Evolutionary conservation across 371 early-diverging fungal genomes (phyloP).

Genomic region (Mortierella polycephala): DNA sequence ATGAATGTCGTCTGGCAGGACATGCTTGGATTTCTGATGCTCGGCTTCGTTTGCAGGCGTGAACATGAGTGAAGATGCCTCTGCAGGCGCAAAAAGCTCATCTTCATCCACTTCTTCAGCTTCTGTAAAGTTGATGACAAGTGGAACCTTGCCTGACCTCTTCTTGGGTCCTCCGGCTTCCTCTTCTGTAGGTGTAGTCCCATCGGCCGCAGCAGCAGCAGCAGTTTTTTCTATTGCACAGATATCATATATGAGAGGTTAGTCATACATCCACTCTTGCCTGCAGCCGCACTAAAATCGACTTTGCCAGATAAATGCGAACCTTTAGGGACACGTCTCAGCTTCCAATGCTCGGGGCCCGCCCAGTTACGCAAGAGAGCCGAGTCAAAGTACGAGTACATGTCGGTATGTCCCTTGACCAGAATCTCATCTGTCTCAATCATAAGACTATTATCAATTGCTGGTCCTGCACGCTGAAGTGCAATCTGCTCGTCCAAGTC

Average conservation of each 20-base stretch:
- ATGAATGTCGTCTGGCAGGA: conserved; percentile 89
- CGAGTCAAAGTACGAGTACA: conserved; percentile 92
- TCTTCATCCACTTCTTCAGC: conserved; percentile 66
- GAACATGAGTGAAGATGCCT: conserved; percentile 61
- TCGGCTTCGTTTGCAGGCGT: conserved; percentile 58
- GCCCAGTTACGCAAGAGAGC: conserved; percentile 90
- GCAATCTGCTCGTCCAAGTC: conserved; percentile 55
- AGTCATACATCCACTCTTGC: no score
- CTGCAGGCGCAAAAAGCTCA: conserved; percentile 76
- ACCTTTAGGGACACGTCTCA: conserved; percentile 65
- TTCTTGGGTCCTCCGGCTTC: conserved; percentile 47
- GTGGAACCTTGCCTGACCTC: conserved; percentile 45
- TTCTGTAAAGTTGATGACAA: conserved; percentile 70
- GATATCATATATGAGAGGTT: neutral
- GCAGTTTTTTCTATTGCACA: conserved; percentile 28
- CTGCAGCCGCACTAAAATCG: neutral
- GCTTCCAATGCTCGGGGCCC: conserved; percentile 95
- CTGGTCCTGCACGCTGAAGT: conserved; percentile 29
- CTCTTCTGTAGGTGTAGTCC: conserved; percentile 17
- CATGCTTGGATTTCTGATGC: conserved; percentile 57
- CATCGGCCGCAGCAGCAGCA: conserved; percentile 2
- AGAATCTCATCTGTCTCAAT: conserved; percentile 60
- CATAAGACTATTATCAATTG: conserved; percentile 58
- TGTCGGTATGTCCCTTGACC: conserved; percentile 66
- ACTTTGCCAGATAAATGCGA: conserved; percentile 1